A percentile compares a stretch with the other conserved stretches of the same genome.
Conservation (phyloP, 768 basidiomycete species). For the Boletales sp. region DNA sequence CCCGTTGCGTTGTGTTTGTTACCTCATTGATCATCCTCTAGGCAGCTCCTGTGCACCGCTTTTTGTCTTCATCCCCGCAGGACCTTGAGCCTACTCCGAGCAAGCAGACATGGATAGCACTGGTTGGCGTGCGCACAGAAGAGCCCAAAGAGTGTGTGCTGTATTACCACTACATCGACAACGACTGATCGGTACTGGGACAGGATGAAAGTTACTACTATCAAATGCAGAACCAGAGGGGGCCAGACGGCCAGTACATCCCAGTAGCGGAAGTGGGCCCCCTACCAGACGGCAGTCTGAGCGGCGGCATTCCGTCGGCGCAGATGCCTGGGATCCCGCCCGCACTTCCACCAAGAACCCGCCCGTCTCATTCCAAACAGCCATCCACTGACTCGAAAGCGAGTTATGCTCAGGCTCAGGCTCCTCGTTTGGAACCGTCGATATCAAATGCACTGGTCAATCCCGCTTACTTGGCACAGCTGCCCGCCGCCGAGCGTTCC, state of each 20-base stretch:
- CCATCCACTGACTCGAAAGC: constrained; percentile 19
- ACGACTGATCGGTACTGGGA: constrained; percentile 9
- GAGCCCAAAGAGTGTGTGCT: constrained; percentile 48
- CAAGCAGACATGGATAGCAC: constrained; percentile 58
- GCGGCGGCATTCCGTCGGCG: constrained; percentile 49
- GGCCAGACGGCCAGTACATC: constrained; percentile 47
- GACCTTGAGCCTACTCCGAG: neutral
- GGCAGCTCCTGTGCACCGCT: too few species aligned
- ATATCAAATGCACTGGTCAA: constrained; percentile 3
- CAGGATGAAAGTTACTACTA: constrained; percentile 30
- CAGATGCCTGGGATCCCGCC: constrained; percentile 34
- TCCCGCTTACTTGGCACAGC: constrained; percentile 41
- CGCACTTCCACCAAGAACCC: constrained; percentile 40
- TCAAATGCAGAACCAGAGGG: constrained; percentile 30
- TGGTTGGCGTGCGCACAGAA: constrained; percentile 71
- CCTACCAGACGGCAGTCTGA: constrained; percentile 52
- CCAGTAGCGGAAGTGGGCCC: constrained; percentile 60
- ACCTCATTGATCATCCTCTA: too few species aligned
- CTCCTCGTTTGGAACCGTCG: constrained; percentile 1
- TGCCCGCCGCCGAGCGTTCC: constrained; percentile 67
- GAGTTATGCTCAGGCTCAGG: constrained; percentile 24
- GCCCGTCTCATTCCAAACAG: constrained; percentile 4
- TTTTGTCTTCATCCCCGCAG: too few species aligned
- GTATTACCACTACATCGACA: constrained; percentile 8
- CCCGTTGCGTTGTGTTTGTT: too few species aligned